Evolutionary conservation across 495 filamentous ascomycete species (phyloP), one percentile per base, ranked within the genome.

Genomic region (Aspergillus saccharolyticus): DNA sequence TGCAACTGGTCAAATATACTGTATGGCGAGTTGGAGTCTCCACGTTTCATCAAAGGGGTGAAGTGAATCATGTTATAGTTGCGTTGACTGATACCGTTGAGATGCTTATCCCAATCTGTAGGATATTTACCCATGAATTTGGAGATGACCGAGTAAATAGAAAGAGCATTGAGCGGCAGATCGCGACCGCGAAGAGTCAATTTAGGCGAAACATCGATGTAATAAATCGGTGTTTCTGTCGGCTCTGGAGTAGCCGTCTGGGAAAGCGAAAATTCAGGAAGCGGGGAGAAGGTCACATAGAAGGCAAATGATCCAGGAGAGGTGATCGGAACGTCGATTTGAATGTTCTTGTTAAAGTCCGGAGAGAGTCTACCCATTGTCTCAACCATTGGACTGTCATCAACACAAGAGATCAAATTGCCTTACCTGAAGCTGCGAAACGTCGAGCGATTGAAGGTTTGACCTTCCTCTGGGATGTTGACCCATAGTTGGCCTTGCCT

Each of bases 11-110:
- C 89, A 66, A 88, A 95, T 55, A 99, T 83, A 70, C 93, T 97
- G 78, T 97, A 99, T 0, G 95, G 95, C 12, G 95, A 97, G 67
- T 97, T 96, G 15, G 93, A 97, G 15, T 76, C 80, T 22, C 95
- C 95, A 46, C 95, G 84, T 53, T 88, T 78, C 80, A 91, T 94
- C 63, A 97, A 76, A 8, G 95, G 95, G 4, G 95, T 96, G 67
- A 97, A 99, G 71, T 99, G 95, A 53, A 99, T 83, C 90, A 97
- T 96, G 71, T 99, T 99, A 75, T 99, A 99, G 7, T 91, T 90
- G 39, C 94, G 81, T 50, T 88, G 83, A 57, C 87, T 84, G 61
- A 97, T 94, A 43, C 94, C 94, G 58, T 82, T 77, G 52, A 97
- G 79, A 67, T 97, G 91, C 16, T 82, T 85, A 56, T 97, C 85